Base-by-base conservation (phyloP, 2,329 filamentous ascomycete species). In the Ustulina deusta region DNA sequence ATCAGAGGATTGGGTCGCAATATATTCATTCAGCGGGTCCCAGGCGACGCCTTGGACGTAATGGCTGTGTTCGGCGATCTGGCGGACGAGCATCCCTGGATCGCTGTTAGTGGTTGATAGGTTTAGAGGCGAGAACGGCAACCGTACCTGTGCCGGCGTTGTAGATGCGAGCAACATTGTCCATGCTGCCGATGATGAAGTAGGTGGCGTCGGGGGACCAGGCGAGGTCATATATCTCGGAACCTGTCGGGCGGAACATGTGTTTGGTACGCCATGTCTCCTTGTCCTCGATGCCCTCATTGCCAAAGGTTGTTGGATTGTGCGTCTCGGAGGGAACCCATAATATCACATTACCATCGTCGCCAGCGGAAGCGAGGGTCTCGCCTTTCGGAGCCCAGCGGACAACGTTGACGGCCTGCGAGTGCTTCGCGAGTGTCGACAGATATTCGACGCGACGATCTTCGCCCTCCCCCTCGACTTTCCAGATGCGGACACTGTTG, bases 171-270 rank as follows among this genome's bases (percentile, higher is more conserved):
- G 96, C 94, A 78, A 98, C 91, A 79, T 99, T 99, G 83, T 99
- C 96, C 94, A 99, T 98, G 82, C 96, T 98, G 44, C 96, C 96
- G 27, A 97, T 97, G 75, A 99, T 97, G 83, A 99, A 97, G 82
- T 97, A 96, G 44, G 90, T 85, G 44, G 93, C 94, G 80, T 99
- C 96, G n/a, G 97, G 97, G 56, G 96, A 98, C 97, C 96, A 99
- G 58, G 96, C 96, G 65, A 99, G 84, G 80, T 99, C 96, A 81
- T 99, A 99, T 73, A 99, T 98, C 80, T 99, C 96, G 11, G 94
- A 93, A 40, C 94, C 95, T 69, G 92, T 93, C 52, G 94, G 97
- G 69, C 96, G 90, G 81, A 94, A 98, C 96, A 98, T 98, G 79
- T 97, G 93, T 82, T 97, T 98, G 70, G 95, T 92, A 69, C 95